A percentile compares a stretch with the other conserved stretches of the same genome.
These are phyloP conservation scores for Pleurotus salmoneostramineus DNA, from an alignment of 768 basidiomycete species.

Conservation along the genomic window DNA sequence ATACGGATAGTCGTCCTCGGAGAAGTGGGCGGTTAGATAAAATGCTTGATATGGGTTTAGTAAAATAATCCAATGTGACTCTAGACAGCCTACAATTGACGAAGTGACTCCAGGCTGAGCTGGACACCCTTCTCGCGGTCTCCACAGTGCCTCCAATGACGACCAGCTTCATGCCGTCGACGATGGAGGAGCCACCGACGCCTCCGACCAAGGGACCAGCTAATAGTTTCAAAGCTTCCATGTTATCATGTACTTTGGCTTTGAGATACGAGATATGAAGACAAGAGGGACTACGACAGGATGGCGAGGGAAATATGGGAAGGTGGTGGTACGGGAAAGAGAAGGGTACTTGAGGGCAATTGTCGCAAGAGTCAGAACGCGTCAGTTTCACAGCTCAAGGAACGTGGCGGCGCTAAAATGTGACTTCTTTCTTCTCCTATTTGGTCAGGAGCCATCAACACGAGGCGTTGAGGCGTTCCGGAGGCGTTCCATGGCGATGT, in stretches of 20 bases:
- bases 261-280: background rate
- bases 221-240: slow-evolving; percentile 82
- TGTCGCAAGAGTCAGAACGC: slow-evolving; percentile 7
- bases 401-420: background rate
- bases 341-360: background rate
- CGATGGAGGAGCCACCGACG: slow-evolving; percentile 70
- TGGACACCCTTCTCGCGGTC: slow-evolving; percentile 77
- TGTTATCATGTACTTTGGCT: slow-evolving; percentile 18
- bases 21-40: slow-evolving; percentile 89
- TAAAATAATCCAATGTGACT: background rate
- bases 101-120: slow-evolving; percentile 83
- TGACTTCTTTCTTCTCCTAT: background rate
- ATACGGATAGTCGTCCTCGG: slow-evolving; percentile 86
- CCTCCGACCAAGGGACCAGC: slow-evolving; percentile 77
- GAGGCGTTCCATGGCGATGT: no score
- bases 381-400: slow-evolving; percentile 5
- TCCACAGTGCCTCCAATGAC: slow-evolving; percentile 86
- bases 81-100: slow-evolving; percentile 67
- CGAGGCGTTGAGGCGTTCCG: no score
- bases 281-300: background rate
- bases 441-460: background rate
- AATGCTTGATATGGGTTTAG: slow-evolving; percentile 41
- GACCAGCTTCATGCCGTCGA: slow-evolving; percentile 89
- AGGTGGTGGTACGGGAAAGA: background rate
- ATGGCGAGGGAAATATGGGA: background rate